Evolutionary conservation across 2,329 filamentous ascomycete genomes (phyloP), one percentile per base, ranked within the genome.

Genomic region (Pseudogymnoascus sp.): DNA sequence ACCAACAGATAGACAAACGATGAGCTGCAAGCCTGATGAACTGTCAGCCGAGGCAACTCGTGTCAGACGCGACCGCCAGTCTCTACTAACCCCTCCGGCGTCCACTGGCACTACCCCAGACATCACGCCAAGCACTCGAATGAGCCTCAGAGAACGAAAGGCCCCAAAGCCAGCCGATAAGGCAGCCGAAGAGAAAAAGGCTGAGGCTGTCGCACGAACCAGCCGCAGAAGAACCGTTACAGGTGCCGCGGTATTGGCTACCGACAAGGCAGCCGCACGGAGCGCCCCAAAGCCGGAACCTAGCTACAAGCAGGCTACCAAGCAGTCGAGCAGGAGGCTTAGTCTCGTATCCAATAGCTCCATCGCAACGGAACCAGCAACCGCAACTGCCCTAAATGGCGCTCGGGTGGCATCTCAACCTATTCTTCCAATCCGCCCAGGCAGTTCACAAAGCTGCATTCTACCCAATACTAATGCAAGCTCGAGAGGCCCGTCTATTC

Each of bases 1-100:
- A 64, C 95, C 93, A 0, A 80, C 79, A 0, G 82, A 88, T 68
- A 84, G 92, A 3, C 85, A 91, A 69, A 92, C 89, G 0, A 82
- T 81, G 62, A 96, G 92, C 76, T 91, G 83, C 75, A 88, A 80
- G 33, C 82, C 87, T 8, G 90, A 96, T 68, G 92, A 97, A 53
- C 80, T 97, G 6, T 88, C 88, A 65, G 83, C 83, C 0, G 87
- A 90, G 71, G 85, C 86, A 21, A 84, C 83, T 62, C 76, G 86
- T 68, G 77, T 80, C 66, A 78, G 88, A 69, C 79, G 83, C 69
- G 90, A 93, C 67, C 83, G 85, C 5, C 85, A 88, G 70, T 82
- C 83, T 13, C 74, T 78, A 9, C 76, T 82, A 31, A 79, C 74
- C 15, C 70, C 74, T n/a, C 65, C 69, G 23, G 61, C 63, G 7